These are phyloP conservation scores for Bonia amplexicaulis DNA, from an alignment of 176 grass and related monocot genomes.

Conservation along the genomic window DNA sequence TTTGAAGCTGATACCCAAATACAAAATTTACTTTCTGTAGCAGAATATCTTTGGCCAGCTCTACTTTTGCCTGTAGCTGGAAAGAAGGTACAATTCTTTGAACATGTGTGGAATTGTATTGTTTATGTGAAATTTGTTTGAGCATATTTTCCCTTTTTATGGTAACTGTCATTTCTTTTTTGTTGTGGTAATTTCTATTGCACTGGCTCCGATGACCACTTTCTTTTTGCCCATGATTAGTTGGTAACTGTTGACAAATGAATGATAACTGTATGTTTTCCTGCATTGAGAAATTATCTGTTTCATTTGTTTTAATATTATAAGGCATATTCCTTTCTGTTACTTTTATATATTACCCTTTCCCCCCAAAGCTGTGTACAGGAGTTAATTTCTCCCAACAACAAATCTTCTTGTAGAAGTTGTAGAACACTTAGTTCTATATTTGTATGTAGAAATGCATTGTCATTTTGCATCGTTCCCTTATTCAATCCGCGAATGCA, in stretches of 20 bases:
- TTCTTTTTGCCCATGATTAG: neutral
- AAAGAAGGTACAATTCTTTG: constrained; percentile 60
- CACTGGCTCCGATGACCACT: neutral
- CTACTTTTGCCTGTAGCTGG: constrained; percentile 83
- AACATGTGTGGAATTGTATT: neutral
- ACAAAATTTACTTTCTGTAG: constrained; percentile 70
- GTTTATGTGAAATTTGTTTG: neutral
- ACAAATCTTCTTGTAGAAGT: neutral
- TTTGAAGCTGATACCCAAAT: constrained; percentile 96
- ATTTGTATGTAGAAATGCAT: constrained; percentile 14
- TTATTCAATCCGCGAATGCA: neutral
- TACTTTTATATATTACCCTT: neutral
- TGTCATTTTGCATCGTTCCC: neutral
- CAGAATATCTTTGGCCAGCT: constrained; percentile 97
- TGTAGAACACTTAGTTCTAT: neutral
- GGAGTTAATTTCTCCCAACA: neutral
- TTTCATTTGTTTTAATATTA: neutral
- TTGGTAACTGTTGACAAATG: neutral
- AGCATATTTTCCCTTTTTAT: neutral
- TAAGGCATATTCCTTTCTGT: neutral
- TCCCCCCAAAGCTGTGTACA: neutral
- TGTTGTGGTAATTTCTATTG: constrained; percentile 1
- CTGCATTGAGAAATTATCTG: neutral
- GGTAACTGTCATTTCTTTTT: neutral
- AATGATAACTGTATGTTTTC: neutral